Base-by-base conservation (phyloP, 2,329 filamentous ascomycete species). In the Aspergillus sp. region DNA sequence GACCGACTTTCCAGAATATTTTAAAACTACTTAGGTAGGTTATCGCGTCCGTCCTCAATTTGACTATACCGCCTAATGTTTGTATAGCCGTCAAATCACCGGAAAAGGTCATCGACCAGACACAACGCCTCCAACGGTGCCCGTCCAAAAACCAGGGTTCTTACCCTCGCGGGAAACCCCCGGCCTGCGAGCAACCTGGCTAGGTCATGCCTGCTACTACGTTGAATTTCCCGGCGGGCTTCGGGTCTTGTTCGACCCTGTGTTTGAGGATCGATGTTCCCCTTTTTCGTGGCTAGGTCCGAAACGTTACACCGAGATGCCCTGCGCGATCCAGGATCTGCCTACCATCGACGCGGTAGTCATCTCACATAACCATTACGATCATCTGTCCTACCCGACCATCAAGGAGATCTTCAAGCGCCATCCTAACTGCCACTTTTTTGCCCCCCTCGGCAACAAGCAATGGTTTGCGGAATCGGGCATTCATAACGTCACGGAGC, bases 161-260 rank as follows among this genome's bases (percentile, higher is more conserved):
- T 81, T 91, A 10, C 76, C 85, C 1, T 79, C 79, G 14, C 85
- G 90, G 56, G 76, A 82, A 4, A 85, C 83, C 2, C 64, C 77
- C 18, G 81, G 84, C 46, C 83, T 98, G 24, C 87, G 92, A 56
- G 91, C 93, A 36, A 98, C 94, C 46, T 97, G 94, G 94, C 86
- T 98, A 2, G 94, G 94, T 39, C 94, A 98, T 75, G 93, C 94
- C 3, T 96, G 92, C 79, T 96, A 92, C 79, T 93, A 91, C 70
- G 86, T 96, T 67, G 94, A 97, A 75, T 97, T 93, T 69, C 92
- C 92, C 1, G 84, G 85, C 14, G 94, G 94, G 0, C 81, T 98
- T 55, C 87, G 94, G 56, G 91, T 96, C 3, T 85, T 98, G 3
- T 97, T 96, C 73, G 94, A 97, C 71, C 94, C 94, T 1, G 93